Conservation (phyloP, 2,329 filamentous ascomycete species). For the Ambrosiella cleistominuta region DNA sequence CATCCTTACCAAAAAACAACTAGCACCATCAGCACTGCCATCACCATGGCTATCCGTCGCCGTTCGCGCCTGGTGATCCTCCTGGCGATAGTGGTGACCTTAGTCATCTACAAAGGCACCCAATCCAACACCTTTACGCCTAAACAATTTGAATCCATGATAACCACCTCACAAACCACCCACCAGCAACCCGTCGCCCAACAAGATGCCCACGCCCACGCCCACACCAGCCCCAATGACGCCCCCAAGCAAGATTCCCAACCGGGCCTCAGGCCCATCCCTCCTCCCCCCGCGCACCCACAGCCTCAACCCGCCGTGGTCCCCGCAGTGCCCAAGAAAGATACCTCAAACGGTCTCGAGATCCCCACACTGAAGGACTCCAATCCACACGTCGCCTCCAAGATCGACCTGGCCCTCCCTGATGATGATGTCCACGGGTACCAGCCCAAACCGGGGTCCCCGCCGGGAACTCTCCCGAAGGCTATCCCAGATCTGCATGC, state of each 20-base stretch:
- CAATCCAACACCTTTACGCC: slow-evolving; percentile 18
- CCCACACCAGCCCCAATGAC: not conserved
- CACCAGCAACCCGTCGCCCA: slow-evolving; percentile 1
- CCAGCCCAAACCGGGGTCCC: slow-evolving; percentile 1
- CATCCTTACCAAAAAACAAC: too few relatives aligned
- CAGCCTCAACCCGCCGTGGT: not conserved
- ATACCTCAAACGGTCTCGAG: not conserved
- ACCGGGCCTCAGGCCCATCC: slow-evolving; percentile 4
- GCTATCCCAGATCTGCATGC: not conserved
- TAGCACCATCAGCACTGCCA: too few relatives aligned
- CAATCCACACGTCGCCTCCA: not conserved
- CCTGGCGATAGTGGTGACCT: slow-evolving; percentile 34
- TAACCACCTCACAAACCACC: not conserved
- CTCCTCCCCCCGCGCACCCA: not conserved
- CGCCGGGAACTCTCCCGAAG: not conserved
- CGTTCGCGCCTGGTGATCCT: slow-evolving; percentile 44
- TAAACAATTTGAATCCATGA: not conserved
- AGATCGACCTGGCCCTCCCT: slow-evolving; percentile 8
- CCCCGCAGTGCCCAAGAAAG: not conserved
- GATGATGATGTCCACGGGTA: slow-evolving; percentile 1
- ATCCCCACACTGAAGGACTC: slow-evolving; percentile 6
- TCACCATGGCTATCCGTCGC: slow-evolving; percentile 28
- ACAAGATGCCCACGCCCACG: not conserved
- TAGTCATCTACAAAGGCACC: slow-evolving; percentile 34
- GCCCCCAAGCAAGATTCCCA: not conserved